A percentile compares a stretch with the other conserved stretches of the same genome.
Conservation (phyloP, 148 eudicot genomes). For the Pouteria glomerata region DNA sequence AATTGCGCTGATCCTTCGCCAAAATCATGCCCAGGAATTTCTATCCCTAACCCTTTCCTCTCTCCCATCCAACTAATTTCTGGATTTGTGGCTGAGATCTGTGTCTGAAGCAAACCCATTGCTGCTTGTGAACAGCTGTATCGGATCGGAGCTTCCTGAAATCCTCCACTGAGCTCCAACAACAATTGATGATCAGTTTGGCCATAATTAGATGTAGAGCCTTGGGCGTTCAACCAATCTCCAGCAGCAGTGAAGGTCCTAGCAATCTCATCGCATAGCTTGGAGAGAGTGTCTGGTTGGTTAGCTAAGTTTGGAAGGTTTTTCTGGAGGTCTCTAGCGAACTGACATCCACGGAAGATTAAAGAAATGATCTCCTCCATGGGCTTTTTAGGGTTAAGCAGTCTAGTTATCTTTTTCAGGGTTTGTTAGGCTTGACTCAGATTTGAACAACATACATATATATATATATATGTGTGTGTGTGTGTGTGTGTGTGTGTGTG, state of each 20-base stretch:
- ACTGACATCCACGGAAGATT: conserved; percentile 36
- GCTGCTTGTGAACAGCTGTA: conserved; percentile 1
- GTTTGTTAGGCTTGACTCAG: neutral
- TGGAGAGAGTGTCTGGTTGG: conserved; percentile 19
- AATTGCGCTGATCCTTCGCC: neutral
- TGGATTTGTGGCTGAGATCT: neutral
- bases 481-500: neutral
- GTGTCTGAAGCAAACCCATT: conserved; percentile 16
- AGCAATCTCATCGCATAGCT: conserved; percentile 43
- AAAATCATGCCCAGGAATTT: neutral
- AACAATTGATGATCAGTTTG: neutral
- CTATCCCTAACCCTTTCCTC: neutral
- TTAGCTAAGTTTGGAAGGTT: conserved; percentile 26
- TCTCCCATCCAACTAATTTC: neutral
- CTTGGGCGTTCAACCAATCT: conserved; percentile 17
- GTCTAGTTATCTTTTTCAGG: neutral
- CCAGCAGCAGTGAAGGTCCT: conserved; percentile 26
- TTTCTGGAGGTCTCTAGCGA: conserved; percentile 45
- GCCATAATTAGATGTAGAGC: conserved; percentile 3
- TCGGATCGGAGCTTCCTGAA: conserved; percentile 21
- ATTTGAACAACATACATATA: conserved; percentile 2
- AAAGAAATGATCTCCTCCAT: conserved; percentile 40
- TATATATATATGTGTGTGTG: conserved; percentile 2
- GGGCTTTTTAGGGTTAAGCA: neutral
- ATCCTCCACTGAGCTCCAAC: conserved; percentile 11